phyloP scores from a whole-genome alignment of 768 basidiomycete genomes.

The Hericium alpestre region DNA sequence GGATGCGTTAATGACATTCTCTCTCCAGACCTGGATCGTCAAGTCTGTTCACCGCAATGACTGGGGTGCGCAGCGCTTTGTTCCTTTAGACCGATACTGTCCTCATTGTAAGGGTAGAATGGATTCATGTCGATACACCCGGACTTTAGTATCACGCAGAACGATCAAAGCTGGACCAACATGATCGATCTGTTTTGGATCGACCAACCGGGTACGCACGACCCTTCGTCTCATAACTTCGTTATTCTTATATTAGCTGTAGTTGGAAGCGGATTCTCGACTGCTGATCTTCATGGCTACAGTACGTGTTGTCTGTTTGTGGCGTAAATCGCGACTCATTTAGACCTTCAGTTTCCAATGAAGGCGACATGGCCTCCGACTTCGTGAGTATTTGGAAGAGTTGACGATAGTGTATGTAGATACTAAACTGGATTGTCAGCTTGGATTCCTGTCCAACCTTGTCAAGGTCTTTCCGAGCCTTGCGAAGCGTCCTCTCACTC shows the following conservation, averaged over 20 bases:
- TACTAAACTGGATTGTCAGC: slow-evolving; percentile 25
- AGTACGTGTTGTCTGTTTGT: slow-evolving; percentile 24
- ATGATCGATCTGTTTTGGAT: slow-evolving; percentile 64
- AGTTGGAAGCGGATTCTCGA: slow-evolving; percentile 53
- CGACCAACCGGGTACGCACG: slow-evolving; percentile 46
- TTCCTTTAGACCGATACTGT: background rate
- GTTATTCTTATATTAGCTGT: slow-evolving; percentile 9
- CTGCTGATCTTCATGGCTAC: slow-evolving; percentile 51
- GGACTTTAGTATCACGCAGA: slow-evolving; percentile 39
- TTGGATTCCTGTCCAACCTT: slow-evolving; percentile 62
- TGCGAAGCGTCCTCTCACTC: slow-evolving; percentile 51
- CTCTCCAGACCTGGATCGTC: slow-evolving; percentile 52
- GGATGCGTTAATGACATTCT: background rate
- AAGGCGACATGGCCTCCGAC: slow-evolving; percentile 8
- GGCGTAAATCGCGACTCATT: background rate
- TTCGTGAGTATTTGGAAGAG: slow-evolving; percentile 1
- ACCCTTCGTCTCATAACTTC: background rate
- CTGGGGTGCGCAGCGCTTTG: slow-evolving; percentile 30
- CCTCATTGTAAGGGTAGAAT: slow-evolving; percentile 32
- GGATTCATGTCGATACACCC: slow-evolving; percentile 52
- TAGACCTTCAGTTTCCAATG: slow-evolving; percentile 26
- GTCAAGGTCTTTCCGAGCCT: slow-evolving; percentile 68
- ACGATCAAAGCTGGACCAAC: slow-evolving; percentile 47
- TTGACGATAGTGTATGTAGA: background rate
- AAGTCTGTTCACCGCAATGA: slow-evolving; percentile 52